These are phyloP conservation scores for Elsinoe batatas DNA, from an alignment of 2,329 filamentous ascomycete species.

Conservation along the genomic window DNA sequence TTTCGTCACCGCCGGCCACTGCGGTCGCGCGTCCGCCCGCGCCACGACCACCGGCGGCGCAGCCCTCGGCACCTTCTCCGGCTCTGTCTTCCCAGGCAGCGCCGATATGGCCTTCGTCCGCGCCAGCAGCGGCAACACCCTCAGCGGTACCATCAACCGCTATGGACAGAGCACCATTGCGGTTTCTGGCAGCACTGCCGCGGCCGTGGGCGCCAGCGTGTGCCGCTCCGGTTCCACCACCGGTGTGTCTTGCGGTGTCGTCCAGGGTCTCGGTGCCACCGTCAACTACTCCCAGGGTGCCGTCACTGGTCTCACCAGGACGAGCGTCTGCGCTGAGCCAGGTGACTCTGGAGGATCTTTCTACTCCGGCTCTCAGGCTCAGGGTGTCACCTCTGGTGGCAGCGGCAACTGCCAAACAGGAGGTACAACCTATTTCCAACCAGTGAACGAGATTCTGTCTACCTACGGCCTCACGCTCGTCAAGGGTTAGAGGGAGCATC, in stretches of 20 bases:
- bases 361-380: conserved; percentile 6
- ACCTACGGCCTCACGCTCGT: conserved; percentile 10
- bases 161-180: conserved; percentile 1
- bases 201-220: background rate
- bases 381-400: conserved; percentile 10
- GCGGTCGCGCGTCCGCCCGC: background rate
- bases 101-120: conserved; percentile 7
- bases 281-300: conserved; percentile 5
- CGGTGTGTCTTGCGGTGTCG: background rate
- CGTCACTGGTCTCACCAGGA: conserved; percentile 6
- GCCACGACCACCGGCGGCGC: background rate
- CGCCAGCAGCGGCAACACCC: conserved; percentile 1
- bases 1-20: conserved; percentile 3
- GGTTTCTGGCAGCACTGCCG: conserved; percentile 1
- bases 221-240: conserved; percentile 8
- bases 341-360: conserved; percentile 11
- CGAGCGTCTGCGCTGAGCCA: conserved; percentile 7
- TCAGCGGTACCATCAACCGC: conserved; percentile 9
- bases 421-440: conserved; percentile 5
- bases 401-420: conserved; percentile 1
- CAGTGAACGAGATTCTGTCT: conserved; percentile 6
- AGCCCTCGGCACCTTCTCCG: background rate
- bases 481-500: background rate
- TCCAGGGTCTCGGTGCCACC: background rate
- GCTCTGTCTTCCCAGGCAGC: conserved; percentile 8